Conservation (phyloP, 371 early-diverging fungal species). For the Syncephalis fuscata region DNA sequence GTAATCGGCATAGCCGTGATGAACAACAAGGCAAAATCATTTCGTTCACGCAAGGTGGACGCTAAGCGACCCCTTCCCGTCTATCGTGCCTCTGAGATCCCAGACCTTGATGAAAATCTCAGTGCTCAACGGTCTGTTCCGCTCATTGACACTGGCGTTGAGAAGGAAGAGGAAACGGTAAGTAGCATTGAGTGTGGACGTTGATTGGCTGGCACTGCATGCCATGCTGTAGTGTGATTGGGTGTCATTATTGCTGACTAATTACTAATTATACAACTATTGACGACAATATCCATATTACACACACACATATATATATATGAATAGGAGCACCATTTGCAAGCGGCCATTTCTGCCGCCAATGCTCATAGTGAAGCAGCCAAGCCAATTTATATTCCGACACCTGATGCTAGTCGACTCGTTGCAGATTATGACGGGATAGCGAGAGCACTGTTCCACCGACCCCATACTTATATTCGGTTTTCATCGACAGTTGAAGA, state of each 20-base stretch:
- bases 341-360: constrained; percentile 76
- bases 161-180: constrained; percentile 58
- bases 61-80: constrained; percentile 66
- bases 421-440: constrained; percentile 42
- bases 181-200: constrained; percentile 6
- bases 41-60: constrained; percentile 84
- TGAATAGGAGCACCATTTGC: constrained; percentile 80
- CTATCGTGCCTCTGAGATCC: constrained; percentile 59
- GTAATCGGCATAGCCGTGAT: not conserved
- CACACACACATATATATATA: not conserved
- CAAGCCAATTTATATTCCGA: constrained; percentile 61
- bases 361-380: constrained; percentile 47
- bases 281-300: not conserved
- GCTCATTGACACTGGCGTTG: constrained; percentile 50
- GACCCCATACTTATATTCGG: constrained; percentile 68
- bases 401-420: constrained; percentile 70
- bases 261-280: not conserved
- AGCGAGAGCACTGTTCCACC: constrained; percentile 45
- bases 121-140: constrained; percentile 55
- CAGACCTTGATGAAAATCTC: constrained; percentile 66
- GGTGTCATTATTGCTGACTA: not conserved
- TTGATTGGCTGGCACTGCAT: constrained; percentile 1
- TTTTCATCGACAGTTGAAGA: constrained; percentile 84
- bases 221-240: not conserved
- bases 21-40: constrained; percentile 24